Evolutionary conservation across 306 rosid genomes (phyloP).

Genomic region (Fragaria iinumae): DNA sequence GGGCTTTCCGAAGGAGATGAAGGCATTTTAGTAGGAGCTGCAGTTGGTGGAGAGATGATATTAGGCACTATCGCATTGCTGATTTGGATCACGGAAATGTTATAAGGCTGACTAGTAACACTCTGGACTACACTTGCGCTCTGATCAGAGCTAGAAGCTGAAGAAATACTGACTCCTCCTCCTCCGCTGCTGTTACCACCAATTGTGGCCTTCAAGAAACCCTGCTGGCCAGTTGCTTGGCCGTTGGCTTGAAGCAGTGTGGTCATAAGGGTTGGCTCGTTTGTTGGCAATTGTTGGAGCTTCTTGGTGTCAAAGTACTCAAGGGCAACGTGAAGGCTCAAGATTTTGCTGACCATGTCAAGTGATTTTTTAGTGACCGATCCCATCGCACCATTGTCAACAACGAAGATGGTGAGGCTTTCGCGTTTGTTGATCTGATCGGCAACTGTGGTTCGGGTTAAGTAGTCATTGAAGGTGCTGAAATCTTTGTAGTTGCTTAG

Average conservation of each 20-base stretch:
- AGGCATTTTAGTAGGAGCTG: neutral
- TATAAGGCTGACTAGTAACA: slow-evolving; percentile 28
- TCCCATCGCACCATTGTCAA: slow-evolving; percentile 4
- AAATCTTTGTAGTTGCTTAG: neutral
- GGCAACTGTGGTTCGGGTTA: slow-evolving; percentile 1
- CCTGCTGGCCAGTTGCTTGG: slow-evolving; percentile 20
- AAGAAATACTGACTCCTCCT: slow-evolving; percentile 12
- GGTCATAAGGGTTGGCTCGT: slow-evolving; percentile 3
- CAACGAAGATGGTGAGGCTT: neutral
- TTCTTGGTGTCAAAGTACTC: slow-evolving; percentile 27
- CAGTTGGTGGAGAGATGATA: neutral
- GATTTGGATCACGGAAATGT: slow-evolving; percentile 38
- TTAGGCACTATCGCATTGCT: slow-evolving; percentile 31
- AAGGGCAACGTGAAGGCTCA: slow-evolving; percentile 42
- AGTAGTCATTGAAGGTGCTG: slow-evolving; percentile 21
- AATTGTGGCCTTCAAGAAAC: slow-evolving; percentile 28
- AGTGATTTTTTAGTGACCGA: neutral
- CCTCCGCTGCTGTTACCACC: neutral
- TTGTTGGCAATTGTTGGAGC: slow-evolving; percentile 3
- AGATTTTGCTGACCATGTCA: neutral
- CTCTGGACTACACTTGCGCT: slow-evolving; percentile 19
- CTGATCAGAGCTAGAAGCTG: slow-evolving; percentile 13
- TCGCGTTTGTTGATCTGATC: slow-evolving; percentile 8
- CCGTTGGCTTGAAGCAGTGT: slow-evolving; percentile 35
- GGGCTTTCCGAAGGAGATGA: neutral